phyloP scores from a whole-genome alignment of 768 basidiomycete species.

The Macrolepiota fuliginosa region DNA sequence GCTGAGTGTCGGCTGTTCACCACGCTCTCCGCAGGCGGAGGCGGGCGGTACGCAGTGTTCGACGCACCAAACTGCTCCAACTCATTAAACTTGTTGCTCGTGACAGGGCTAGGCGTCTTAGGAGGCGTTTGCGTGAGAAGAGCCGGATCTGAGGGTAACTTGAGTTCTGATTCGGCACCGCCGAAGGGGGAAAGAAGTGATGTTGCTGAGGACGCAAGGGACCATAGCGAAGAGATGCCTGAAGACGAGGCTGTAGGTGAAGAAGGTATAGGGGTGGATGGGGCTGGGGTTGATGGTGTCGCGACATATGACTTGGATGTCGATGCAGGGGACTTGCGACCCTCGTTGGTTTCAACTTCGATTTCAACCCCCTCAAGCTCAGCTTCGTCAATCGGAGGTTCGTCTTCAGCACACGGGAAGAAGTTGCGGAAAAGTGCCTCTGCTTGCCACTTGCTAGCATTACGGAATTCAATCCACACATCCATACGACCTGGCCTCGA shows the following conservation, averaged over 20 bases:
- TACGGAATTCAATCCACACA: constrained; percentile 89
- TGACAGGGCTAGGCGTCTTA: background rate
- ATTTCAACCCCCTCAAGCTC: constrained; percentile 10
- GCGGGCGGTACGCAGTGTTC: constrained; percentile 62
- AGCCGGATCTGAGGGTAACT: constrained; percentile 15
- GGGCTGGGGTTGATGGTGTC: background rate
- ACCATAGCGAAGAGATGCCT: constrained; percentile 28
- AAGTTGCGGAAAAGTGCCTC: constrained; percentile 88
- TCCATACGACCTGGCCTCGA: constrained; percentile 93
- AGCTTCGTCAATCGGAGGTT: constrained; percentile 21
- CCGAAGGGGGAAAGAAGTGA: constrained; percentile 4
- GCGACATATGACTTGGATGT: background rate
- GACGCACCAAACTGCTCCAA: constrained; percentile 46
- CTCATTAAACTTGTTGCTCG: constrained; percentile 4
- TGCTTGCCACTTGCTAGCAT: constrained; percentile 82
- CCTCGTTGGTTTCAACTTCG: constrained; percentile 14
- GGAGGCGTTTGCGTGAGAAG: background rate
- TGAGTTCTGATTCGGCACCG: background rate
- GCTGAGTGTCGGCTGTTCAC: constrained; percentile 58
- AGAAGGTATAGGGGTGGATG: background rate
- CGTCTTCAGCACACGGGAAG: constrained; percentile 70
- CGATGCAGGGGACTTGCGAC: background rate
- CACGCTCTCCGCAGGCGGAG: constrained; percentile 61
- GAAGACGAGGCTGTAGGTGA: constrained; percentile 25
- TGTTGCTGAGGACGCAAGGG: constrained; percentile 42